These are phyloP conservation scores for Penicillium salamii DNA, from an alignment of 495 filamentous ascomycete genomes.

Conservation along the genomic window DNA sequence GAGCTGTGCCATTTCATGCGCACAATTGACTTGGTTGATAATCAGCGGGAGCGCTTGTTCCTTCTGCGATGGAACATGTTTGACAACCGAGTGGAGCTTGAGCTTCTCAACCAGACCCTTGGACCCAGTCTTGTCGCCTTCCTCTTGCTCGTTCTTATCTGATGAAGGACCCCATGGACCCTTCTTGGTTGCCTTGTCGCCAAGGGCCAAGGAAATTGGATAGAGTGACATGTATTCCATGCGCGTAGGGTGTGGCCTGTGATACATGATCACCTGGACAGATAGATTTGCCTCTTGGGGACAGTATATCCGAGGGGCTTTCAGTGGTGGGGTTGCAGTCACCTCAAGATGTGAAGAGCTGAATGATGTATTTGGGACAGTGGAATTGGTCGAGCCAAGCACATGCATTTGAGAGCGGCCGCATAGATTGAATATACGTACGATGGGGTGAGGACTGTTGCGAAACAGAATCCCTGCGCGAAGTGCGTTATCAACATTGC, in stretches of 20 bases:
- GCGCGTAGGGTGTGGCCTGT: constrained; percentile 75
- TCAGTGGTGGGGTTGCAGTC: constrained; percentile 52
- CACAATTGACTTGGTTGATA: constrained; percentile 94
- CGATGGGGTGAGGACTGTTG: constrained; percentile 75
- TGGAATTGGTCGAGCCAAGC: constrained; percentile 72
- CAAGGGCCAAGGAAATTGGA: constrained; percentile 84
- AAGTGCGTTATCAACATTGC: constrained; percentile 84
- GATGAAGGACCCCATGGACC: constrained; percentile 25
- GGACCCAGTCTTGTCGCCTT: constrained; percentile 62
- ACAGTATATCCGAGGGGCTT: constrained; percentile 71
- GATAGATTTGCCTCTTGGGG: constrained; percentile 56
- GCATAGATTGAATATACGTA: constrained; percentile 79
- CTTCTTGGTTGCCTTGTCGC: constrained; percentile 58
- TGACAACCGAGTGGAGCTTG: constrained; percentile 79
- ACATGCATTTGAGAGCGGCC: constrained; percentile 81
- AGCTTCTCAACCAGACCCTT: constrained; percentile 79
- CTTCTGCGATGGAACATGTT: constrained; percentile 72
- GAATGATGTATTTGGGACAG: constrained; percentile 46
- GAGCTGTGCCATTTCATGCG: constrained; percentile 79
- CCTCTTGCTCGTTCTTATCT: constrained; percentile 46
- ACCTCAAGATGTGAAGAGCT: constrained; percentile 71
- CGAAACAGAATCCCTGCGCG: constrained; percentile 80
- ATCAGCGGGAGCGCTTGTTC: constrained; percentile 78
- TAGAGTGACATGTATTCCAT: constrained; percentile 97
- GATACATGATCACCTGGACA: constrained; percentile 85